Conservation (phyloP, 108 stramenopile species). For the Bacterosira constricta region DNA sequence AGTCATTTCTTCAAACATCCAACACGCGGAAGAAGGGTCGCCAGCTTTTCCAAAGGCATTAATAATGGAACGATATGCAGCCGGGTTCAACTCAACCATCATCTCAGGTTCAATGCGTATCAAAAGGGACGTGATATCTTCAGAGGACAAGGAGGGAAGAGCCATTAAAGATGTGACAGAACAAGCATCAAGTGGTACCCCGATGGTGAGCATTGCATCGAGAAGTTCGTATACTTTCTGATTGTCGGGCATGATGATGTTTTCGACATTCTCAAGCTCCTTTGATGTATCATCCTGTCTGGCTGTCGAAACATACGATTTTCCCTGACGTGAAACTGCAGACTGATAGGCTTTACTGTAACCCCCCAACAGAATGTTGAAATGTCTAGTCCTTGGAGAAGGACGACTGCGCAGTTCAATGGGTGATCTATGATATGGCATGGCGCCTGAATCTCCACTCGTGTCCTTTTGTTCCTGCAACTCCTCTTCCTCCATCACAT, state of each 20-base stretch:
- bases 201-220: constrained; percentile 47
- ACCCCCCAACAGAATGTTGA: constrained; percentile 78
- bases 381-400: constrained; percentile 60
- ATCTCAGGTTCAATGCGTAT: constrained; percentile 21
- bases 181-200: constrained; percentile 58
- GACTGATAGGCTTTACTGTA: constrained; percentile 48
- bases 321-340: not conserved
- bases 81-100: constrained; percentile 36
- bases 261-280: not conserved
- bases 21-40: constrained; percentile 70
- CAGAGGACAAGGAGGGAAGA: constrained; percentile 37
- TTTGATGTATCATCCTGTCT: constrained; percentile 12
- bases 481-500: constrained; percentile 9
- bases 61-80: constrained; percentile 62
- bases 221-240: constrained; percentile 53
- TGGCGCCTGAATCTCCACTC: not conserved
- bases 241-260: not conserved
- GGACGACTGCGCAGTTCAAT: not conserved
- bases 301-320: not conserved
- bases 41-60: constrained; percentile 59
- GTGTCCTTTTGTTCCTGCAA: not conserved
- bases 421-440: not conserved
- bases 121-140: constrained; percentile 52
- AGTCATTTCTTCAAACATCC: constrained; percentile 53
- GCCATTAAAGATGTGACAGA: constrained; percentile 72